Evolutionary conservation across 2,329 filamentous ascomycete genomes (phyloP).

Genomic region (Alternaria brassicicola): DNA sequence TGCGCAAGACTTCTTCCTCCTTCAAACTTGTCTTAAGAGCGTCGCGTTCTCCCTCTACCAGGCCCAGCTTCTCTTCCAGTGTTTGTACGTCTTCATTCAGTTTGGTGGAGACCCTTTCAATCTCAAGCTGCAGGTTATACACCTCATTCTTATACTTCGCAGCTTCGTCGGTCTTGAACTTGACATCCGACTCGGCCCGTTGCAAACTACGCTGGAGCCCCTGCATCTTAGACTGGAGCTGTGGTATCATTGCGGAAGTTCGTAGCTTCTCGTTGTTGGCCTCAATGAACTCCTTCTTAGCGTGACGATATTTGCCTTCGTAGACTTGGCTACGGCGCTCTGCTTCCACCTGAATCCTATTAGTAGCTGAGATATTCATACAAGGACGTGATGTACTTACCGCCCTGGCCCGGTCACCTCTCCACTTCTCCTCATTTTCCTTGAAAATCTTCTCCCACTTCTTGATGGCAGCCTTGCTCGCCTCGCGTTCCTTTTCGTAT

Average conservation of each 20-base stretch:
- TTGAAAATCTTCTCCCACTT: conserved; percentile 43
- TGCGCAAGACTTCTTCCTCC: conserved; percentile 74
- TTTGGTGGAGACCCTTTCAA: conserved; percentile 67
- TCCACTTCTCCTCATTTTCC: conserved; percentile 39
- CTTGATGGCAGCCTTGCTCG: conserved; percentile 39
- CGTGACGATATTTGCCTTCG: conserved; percentile 34
- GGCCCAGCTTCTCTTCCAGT: conserved; percentile 66
- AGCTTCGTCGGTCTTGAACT: conserved; percentile 42
- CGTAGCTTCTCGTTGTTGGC: conserved; percentile 34
- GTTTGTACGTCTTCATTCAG: conserved; percentile 71
- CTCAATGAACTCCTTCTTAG: conserved; percentile 35
- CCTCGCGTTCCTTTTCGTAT: conserved; percentile 39
- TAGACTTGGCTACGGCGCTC: conserved; percentile 30
- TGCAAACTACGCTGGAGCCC: conserved; percentile 35
- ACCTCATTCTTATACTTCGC: conserved; percentile 51
- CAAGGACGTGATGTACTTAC: conserved; percentile 22
- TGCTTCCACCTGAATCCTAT: conserved; percentile 27
- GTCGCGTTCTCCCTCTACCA: conserved; percentile 76
- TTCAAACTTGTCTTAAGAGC: conserved; percentile 73
- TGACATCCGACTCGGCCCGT: conserved; percentile 39
- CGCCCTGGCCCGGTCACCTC: conserved; percentile 30
- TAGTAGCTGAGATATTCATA: neutral
- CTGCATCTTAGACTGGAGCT: conserved; percentile 39
- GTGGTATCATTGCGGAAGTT: conserved; percentile 30
- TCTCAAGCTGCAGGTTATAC: conserved; percentile 51